A percentile compares a stretch with the other conserved stretches of the same genome.
These are phyloP conservation scores for Cenchrus americanus DNA, from an alignment of 176 grass and related monocot species.

Conservation along the genomic window DNA sequence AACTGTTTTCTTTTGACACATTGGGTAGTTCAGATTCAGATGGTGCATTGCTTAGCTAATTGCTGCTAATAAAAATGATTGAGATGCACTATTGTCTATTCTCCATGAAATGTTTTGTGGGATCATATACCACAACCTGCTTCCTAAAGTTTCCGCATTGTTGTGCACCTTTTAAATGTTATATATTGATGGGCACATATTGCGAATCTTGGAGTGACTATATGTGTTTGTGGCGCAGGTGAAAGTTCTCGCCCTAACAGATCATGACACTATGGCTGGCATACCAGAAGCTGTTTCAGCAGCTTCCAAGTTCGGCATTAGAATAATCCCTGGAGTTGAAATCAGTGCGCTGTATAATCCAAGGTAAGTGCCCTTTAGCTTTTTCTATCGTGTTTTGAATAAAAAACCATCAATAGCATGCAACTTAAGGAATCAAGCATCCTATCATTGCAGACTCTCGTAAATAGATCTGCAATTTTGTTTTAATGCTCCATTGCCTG, in stretches of 20 bases:
- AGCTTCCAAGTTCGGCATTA: constrained; percentile 77
- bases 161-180: not conserved
- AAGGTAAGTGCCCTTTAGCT: constrained; percentile 41
- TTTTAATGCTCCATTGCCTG: not conserved
- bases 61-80: not conserved
- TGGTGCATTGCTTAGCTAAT: not conserved
- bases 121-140: not conserved
- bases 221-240: constrained; percentile 54
- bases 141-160: not conserved
- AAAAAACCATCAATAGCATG: constrained; percentile 11
- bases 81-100: not conserved
- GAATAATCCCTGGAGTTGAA: constrained; percentile 94
- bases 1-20: not conserved
- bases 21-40: constrained; percentile 6
- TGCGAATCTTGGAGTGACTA: constrained; percentile 30
- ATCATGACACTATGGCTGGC: constrained; percentile 95
- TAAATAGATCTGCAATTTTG: not conserved
- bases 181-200: not conserved
- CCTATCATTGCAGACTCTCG: not conserved
- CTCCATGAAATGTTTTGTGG: not conserved
- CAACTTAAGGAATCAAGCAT: constrained; percentile 16
- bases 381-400: not conserved
- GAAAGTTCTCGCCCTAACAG: constrained; percentile 91
- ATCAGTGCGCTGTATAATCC: constrained; percentile 85
- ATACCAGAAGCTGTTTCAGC: constrained; percentile 74